phyloP scores from a whole-genome alignment of 2,329 filamentous ascomycete genomes.

The Podosphaera aphanis region DNA sequence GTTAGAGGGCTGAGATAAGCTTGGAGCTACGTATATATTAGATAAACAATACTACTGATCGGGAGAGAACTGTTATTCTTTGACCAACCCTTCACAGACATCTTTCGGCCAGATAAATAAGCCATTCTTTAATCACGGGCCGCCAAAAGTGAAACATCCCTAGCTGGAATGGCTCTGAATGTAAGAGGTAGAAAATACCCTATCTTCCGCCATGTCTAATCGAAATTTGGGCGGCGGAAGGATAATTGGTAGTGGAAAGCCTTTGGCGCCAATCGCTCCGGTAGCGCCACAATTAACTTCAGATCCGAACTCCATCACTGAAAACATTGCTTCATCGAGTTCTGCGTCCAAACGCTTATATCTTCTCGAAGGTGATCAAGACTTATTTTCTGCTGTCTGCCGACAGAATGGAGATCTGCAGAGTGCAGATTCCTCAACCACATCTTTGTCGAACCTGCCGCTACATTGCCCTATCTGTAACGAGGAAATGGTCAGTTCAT shows the following conservation, averaged over 20 bases:
- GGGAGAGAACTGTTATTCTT: no score
- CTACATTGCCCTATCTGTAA: slow-evolving; percentile 94
- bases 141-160: not conserved
- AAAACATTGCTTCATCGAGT: slow-evolving; percentile 34
- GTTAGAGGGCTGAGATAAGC: no score
- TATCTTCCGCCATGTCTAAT: slow-evolving; percentile 39
- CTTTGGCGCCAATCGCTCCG: slow-evolving; percentile 42
- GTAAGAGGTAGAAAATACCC: not conserved
- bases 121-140: not conserved
- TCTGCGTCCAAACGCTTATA: not conserved
- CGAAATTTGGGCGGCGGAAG: slow-evolving; percentile 81
- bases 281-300: slow-evolving; percentile 17
- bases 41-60: no score
- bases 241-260: slow-evolving; percentile 68
- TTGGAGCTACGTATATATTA: no score
- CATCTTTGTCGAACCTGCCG: slow-evolving; percentile 32
- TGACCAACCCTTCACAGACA: not conserved
- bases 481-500: slow-evolving; percentile 64
- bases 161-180: not conserved
- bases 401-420: slow-evolving; percentile 41
- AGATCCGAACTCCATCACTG: slow-evolving; percentile 22
- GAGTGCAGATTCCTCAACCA: slow-evolving; percentile 26
- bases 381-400: slow-evolving; percentile 62
- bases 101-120: not conserved
- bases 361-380: slow-evolving; percentile 47